Evolutionary conservation across 768 basidiomycete species (phyloP).

Genomic region (Tulasnella sp.): DNA sequence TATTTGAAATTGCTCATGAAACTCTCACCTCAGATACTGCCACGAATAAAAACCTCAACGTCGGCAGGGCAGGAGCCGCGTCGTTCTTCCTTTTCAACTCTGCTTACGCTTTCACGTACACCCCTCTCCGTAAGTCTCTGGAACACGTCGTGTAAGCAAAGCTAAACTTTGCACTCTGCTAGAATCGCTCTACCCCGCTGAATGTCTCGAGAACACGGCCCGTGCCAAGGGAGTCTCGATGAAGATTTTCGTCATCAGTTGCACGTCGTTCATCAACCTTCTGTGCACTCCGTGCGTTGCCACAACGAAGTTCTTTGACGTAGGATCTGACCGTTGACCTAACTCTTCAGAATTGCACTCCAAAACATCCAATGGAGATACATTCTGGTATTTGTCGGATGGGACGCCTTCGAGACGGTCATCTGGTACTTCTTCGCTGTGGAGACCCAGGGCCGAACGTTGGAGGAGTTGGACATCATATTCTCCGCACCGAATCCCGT

Average conservation of each 20-base stretch:
- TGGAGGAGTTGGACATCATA: constrained; percentile 12
- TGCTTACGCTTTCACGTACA: constrained; percentile 23
- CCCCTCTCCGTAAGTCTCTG: constrained; percentile 19
- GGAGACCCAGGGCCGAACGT: constrained; percentile 21
- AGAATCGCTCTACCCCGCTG: constrained; percentile 22
- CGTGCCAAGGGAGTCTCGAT: constrained; percentile 25
- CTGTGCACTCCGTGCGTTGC: constrained; percentile 19
- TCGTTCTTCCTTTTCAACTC: constrained; percentile 23
- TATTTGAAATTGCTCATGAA: not conserved
- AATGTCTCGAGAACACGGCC: constrained; percentile 23
- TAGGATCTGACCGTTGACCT: no score
- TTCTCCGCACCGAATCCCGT: constrained; percentile 11
- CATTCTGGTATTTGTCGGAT: constrained; percentile 21
- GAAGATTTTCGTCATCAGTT: constrained; percentile 21
- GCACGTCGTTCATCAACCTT: constrained; percentile 23
- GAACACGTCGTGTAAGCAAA: not conserved
- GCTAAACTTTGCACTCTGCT: not conserved
- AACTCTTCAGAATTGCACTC: constrained; percentile 9
- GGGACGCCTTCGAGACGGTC: constrained; percentile 22
- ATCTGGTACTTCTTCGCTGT: constrained; percentile 26
- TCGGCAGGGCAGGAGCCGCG: constrained; percentile 22
- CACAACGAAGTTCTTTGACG: no score
- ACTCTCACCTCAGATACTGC: not conserved
- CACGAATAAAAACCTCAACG: constrained; percentile 14
- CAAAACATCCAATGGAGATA: constrained; percentile 12